Conservation (phyloP, 208 protist genomes). For the Blastocrithidia nonstop region DNA sequence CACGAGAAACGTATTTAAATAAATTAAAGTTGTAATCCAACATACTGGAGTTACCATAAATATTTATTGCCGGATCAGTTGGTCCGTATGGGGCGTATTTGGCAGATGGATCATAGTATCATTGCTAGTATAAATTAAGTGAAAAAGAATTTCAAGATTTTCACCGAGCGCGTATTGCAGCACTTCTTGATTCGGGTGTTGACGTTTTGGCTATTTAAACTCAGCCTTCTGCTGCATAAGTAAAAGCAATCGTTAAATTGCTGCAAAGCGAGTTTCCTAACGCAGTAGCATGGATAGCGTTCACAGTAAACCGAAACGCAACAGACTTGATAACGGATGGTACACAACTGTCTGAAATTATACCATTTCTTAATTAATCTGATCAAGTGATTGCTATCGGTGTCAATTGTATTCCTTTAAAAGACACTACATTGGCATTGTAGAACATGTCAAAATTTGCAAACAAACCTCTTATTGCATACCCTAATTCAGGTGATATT, state of each 20-base stretch:
- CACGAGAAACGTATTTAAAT: constrained; percentile 5
- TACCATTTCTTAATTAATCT: constrained; percentile 12
- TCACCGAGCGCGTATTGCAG: constrained; percentile 26
- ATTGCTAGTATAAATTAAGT: constrained; percentile 18
- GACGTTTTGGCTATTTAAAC: constrained; percentile 58
- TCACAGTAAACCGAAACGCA: constrained; percentile 13
- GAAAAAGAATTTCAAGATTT: constrained; percentile 22
- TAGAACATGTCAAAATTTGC: constrained; percentile 12
- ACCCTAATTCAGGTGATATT: constrained; percentile 37
- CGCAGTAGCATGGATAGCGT: constrained; percentile 22
- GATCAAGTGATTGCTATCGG: constrained; percentile 23
- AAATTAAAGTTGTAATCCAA: background rate
- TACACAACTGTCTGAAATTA: constrained; percentile 11
- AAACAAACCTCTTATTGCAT: constrained; percentile 34
- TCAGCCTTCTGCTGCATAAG: constrained; percentile 25
- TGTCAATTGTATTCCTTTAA: constrained; percentile 41
- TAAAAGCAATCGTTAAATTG: constrained; percentile 22
- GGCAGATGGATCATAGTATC: constrained; percentile 42
- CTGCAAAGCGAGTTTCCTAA: constrained; percentile 29
- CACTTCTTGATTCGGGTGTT: constrained; percentile 20
- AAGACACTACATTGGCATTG: constrained; percentile 7
- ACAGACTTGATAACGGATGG: constrained; percentile 18
- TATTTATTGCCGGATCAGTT: constrained; percentile 45
- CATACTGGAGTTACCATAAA: constrained; percentile 1
- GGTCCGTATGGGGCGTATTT: constrained; percentile 54